phyloP scores from a whole-genome alignment of 2,329 filamentous ascomycete genomes.

The Rasamsonia emersonii region DNA sequence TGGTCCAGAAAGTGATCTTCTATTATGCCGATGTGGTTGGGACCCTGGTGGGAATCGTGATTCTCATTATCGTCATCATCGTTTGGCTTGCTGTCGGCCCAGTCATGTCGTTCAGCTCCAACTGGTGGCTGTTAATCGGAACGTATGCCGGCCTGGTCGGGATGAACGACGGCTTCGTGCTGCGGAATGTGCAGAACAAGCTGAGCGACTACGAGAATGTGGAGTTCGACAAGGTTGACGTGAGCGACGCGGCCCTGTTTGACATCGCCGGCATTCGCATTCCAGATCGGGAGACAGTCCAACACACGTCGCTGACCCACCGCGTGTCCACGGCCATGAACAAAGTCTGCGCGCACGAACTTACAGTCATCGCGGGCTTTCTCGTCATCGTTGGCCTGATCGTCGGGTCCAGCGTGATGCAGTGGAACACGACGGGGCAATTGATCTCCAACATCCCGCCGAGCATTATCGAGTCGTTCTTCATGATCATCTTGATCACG shows the following conservation, averaged over 20 bases:
- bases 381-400: constrained; percentile 21
- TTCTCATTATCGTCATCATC: constrained; percentile 29
- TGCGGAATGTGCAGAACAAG: constrained; percentile 35
- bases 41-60: constrained; percentile 30
- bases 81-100: constrained; percentile 35
- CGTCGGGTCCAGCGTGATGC: constrained; percentile 19
- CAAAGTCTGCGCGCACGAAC: constrained; percentile 19
- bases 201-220: constrained; percentile 13
- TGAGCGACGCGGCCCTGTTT: constrained; percentile 9
- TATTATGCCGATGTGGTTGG: constrained; percentile 35
- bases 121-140: constrained; percentile 43
- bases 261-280: not conserved
- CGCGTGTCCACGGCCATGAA: constrained; percentile 16
- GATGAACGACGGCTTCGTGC: constrained; percentile 38
- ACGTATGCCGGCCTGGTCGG: constrained; percentile 42
- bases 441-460: constrained; percentile 28
- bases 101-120: constrained; percentile 31
- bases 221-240: constrained; percentile 10
- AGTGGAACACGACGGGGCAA: constrained; percentile 26
- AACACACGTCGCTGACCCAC: constrained; percentile 11
- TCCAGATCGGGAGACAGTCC: not conserved
- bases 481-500: constrained; percentile 26
- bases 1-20: constrained; percentile 30
- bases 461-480: constrained; percentile 28
- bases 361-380: constrained; percentile 18